Evolutionary conservation across 129 eudicot genomes (phyloP).

Genomic region (Ambrosia artemisiifolia): DNA sequence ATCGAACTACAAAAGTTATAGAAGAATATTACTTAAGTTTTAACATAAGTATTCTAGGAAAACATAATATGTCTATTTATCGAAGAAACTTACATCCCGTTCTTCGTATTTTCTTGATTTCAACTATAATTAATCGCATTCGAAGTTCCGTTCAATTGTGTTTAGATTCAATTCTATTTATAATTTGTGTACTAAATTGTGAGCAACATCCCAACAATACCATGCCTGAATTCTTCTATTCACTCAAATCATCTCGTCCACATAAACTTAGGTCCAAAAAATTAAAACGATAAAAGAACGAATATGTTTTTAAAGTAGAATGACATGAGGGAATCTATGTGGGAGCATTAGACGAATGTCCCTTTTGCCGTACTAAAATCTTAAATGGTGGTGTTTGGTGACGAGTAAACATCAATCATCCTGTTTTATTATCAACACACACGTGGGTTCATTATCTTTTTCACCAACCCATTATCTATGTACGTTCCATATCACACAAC

Average conservation of each 20-base stretch:
- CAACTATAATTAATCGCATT: too few relatives aligned
- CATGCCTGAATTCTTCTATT: neutral
- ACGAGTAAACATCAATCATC: conserved; percentile 28
- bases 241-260: neutral
- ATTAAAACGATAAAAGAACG: neutral
- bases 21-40: neutral
- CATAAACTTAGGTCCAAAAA: neutral
- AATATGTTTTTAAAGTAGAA: neutral
- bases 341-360: conserved; percentile 22
- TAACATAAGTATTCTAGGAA: too few relatives aligned
- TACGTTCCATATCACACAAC: neutral
- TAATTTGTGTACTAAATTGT: too few relatives aligned
- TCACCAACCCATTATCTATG: conserved; percentile 7
- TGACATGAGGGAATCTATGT: conserved; percentile 12
- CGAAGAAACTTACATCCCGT: too few relatives aligned
- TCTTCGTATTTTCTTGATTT: too few relatives aligned
- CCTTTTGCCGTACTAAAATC: conserved; percentile 29
- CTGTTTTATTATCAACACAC: conserved; percentile 16
- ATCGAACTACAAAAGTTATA: neutral
- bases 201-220: neutral
- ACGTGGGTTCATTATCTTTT: conserved; percentile 29
- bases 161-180: too few relatives aligned
- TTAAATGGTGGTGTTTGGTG: conserved; percentile 22
- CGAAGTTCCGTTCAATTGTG: too few relatives aligned
- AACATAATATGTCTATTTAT: too few relatives aligned